A percentile compares a stretch with the other conserved stretches of the same genome.
Conservation (phyloP, 768 basidiomycete species). For the Imleria badia region DNA sequence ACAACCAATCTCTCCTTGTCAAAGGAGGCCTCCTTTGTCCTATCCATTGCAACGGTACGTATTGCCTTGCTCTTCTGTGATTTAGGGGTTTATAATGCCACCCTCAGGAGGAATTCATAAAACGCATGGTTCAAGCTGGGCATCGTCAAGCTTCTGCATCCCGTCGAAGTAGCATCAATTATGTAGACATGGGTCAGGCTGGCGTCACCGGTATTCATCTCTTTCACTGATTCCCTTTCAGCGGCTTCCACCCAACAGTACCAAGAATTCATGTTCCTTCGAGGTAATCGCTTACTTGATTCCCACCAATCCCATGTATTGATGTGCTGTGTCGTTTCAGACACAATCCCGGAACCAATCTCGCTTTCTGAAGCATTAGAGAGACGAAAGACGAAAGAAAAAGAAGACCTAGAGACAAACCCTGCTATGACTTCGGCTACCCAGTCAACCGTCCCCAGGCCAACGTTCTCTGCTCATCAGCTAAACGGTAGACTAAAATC, state of each 20-base stretch:
- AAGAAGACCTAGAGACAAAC: slow-evolving; percentile 57
- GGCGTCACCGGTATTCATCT: neutral
- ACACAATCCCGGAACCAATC: slow-evolving; percentile 65
- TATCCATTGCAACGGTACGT: slow-evolving; percentile 74
- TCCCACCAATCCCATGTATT: neutral
- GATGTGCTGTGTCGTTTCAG: slow-evolving; percentile 35
- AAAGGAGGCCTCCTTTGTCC: slow-evolving; percentile 70
- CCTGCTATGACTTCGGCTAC: slow-evolving; percentile 46
- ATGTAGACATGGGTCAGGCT: slow-evolving; percentile 72
- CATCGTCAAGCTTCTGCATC: slow-evolving; percentile 62
- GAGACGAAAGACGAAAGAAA: slow-evolving; percentile 51
- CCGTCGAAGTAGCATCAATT: slow-evolving; percentile 58
- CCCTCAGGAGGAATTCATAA: slow-evolving; percentile 81
- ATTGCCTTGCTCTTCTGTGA: neutral
- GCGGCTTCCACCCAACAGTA: slow-evolving; percentile 60
- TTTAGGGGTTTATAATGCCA: slow-evolving; percentile 12
- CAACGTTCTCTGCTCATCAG: slow-evolving; percentile 17
- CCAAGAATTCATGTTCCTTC: slow-evolving; percentile 72
- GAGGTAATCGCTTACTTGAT: slow-evolving; percentile 41
- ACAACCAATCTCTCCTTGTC: slow-evolving; percentile 66
- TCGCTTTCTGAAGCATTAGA: slow-evolving; percentile 59
- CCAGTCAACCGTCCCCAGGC: slow-evolving; percentile 27
- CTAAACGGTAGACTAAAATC: slow-evolving; percentile 38
- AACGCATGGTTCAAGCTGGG: slow-evolving; percentile 68
- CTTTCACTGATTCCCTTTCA: slow-evolving; percentile 27